A percentile compares a stretch with the other conserved stretches of the same genome.
Evolutionary conservation across 78 protist species (phyloP).

Genomic region (Dictyostelium intermedium): DNA sequence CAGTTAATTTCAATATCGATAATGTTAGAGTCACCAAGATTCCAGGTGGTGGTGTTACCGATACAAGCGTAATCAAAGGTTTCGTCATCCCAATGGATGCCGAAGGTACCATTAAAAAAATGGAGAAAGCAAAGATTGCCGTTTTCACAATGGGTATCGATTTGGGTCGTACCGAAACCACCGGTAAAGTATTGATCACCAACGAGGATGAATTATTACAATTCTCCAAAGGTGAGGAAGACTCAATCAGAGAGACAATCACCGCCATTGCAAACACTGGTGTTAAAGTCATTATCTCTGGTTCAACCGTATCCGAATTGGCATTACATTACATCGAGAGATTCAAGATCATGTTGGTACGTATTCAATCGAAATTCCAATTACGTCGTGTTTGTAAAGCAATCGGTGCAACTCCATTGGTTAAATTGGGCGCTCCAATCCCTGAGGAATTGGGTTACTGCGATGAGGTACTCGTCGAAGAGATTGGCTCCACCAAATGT

Average conservation of each 20-base stretch:
- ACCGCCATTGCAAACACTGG: constrained; percentile 94
- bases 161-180: constrained; percentile 95
- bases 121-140: constrained; percentile 94
- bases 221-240: constrained; percentile 94
- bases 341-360: constrained; percentile 92
- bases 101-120: constrained; percentile 88
- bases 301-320: constrained; percentile 94
- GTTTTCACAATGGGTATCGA: constrained; percentile 95
- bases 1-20: constrained; percentile 97
- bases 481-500: constrained; percentile 86
- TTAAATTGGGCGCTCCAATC: constrained; percentile 95
- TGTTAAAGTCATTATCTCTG: constrained; percentile 93
- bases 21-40: constrained; percentile 98
- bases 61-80: constrained; percentile 92
- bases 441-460: constrained; percentile 94
- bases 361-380: constrained; percentile 96
- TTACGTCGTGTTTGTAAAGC: constrained; percentile 95
- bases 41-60: constrained; percentile 91
- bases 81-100: constrained; percentile 91
- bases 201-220: constrained; percentile 92
- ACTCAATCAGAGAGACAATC: constrained; percentile 83
- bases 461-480: constrained; percentile 77
- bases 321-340: constrained; percentile 97
- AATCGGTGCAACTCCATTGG: constrained; percentile 94
- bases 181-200: constrained; percentile 97